These are phyloP conservation scores for Jamesozyma spencerorum DNA, from an alignment of 805 yeast genomes.

Conservation along the genomic window DNA sequence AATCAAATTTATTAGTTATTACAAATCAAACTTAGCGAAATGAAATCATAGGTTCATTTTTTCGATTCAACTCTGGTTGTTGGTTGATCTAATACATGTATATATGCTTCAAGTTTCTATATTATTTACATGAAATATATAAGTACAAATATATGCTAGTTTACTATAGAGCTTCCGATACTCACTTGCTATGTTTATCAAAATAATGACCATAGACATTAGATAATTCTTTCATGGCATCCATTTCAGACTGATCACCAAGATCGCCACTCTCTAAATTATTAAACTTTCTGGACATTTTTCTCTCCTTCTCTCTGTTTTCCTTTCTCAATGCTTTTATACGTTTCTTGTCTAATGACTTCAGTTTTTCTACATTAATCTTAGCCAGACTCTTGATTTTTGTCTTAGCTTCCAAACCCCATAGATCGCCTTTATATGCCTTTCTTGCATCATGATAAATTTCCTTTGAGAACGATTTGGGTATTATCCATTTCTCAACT, in stretches of 20 bases:
- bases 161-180: not conserved
- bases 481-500: conserved; percentile 79
- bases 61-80: too few relatives aligned
- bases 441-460: conserved; percentile 88
- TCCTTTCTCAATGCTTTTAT: conserved; percentile 15
- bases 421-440: conserved; percentile 71
- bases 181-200: not conserved
- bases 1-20: not conserved
- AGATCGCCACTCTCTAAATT: conserved; percentile 8
- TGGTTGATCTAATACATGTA: not conserved
- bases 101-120: not conserved
- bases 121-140: conserved; percentile 1
- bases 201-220: conserved; percentile 9
- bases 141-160: not conserved
- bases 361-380: conserved; percentile 20
- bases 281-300: conserved; percentile 13
- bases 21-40: not conserved
- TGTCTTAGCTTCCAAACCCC: conserved; percentile 67
- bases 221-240: conserved; percentile 6
- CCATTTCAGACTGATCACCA: not conserved
- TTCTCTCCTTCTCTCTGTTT: conserved; percentile 13
- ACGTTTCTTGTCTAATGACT: conserved; percentile 18
- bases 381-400: conserved; percentile 28
- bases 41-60: not conserved
- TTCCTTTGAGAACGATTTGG: conserved; percentile 65